Evolutionary conservation across 129 eudicot species (phyloP).

Genomic region (Solidago caesia): DNA sequence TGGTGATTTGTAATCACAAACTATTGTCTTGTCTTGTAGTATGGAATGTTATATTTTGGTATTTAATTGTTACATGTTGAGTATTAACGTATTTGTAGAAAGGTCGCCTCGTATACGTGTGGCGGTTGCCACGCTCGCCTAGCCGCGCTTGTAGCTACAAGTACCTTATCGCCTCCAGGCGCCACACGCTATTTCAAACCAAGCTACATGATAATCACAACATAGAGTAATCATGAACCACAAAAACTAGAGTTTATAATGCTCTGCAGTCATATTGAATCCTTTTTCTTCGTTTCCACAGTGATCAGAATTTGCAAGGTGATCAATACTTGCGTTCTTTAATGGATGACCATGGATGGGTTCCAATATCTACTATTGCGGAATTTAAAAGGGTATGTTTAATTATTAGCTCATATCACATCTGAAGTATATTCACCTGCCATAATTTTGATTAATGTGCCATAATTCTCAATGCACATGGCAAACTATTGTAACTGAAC

Average conservation of each 20-base stretch:
- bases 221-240: background rate
- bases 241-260: slow-evolving; percentile 1
- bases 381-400: slow-evolving; percentile 76
- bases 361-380: slow-evolving; percentile 74
- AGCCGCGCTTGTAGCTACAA: too few species aligned
- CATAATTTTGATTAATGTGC: slow-evolving; percentile 1
- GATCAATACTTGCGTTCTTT: slow-evolving; percentile 72
- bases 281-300: slow-evolving; percentile 47
- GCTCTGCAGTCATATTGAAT: slow-evolving; percentile 4
- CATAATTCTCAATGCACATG: slow-evolving; percentile 1
- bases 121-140: too few species aligned
- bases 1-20: too few species aligned
- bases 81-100: too few species aligned
- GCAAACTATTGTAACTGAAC: slow-evolving; percentile 10
- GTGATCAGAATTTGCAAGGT: slow-evolving; percentile 73
- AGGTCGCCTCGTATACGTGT: too few species aligned
- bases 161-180: too few species aligned
- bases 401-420: background rate
- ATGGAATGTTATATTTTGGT: too few species aligned
- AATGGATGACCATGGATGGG: slow-evolving; percentile 97
- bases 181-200: too few species aligned
- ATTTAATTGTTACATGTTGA: too few species aligned
- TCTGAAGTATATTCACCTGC: slow-evolving; percentile 1
- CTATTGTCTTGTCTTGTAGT: too few species aligned
- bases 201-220: background rate